Conservation (phyloP, 768 basidiomycete genomes). For the Phaeotremella skinneri region DNA sequence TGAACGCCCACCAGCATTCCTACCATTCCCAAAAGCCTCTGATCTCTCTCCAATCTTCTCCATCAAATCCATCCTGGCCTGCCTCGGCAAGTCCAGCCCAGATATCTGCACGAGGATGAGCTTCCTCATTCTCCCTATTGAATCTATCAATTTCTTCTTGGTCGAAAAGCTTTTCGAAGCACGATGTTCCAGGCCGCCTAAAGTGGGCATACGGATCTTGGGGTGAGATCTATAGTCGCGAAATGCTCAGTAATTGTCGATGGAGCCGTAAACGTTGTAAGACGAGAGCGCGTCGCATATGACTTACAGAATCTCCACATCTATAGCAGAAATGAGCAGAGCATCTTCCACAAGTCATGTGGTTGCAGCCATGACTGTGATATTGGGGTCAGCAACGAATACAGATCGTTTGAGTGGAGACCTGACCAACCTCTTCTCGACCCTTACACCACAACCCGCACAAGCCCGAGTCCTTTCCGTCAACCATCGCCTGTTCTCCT, state of each 20-base stretch:
- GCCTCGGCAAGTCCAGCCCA: too few species aligned
- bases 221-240: constrained; percentile 36
- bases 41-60: too few species aligned
- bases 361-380: constrained; percentile 69
- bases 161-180: constrained; percentile 49
- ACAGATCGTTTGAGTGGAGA: neutral
- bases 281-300: neutral
- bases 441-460: constrained; percentile 68
- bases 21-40: too few species aligned
- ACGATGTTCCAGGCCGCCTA: constrained; percentile 32
- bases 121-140: constrained; percentile 34
- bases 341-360: constrained; percentile 59
- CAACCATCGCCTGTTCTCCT: constrained; percentile 72
- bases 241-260: too few species aligned
- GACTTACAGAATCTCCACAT: constrained; percentile 27
- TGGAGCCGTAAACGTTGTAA: neutral
- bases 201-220: constrained; percentile 49
- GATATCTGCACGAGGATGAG: too few species aligned
- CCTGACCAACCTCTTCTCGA: constrained; percentile 58
- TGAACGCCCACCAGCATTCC: too few species aligned
- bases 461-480: constrained; percentile 62
- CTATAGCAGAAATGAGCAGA: constrained; percentile 41
- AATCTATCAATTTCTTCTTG: constrained; percentile 46
- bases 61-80: too few species aligned
- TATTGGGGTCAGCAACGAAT: constrained; percentile 5